Percentiles rank a stretch among this genome's conserved stretches.
Evolutionary conservation across 2,329 filamentous ascomycete species (phyloP).

Genomic region (Fusarium kyushuense): DNA sequence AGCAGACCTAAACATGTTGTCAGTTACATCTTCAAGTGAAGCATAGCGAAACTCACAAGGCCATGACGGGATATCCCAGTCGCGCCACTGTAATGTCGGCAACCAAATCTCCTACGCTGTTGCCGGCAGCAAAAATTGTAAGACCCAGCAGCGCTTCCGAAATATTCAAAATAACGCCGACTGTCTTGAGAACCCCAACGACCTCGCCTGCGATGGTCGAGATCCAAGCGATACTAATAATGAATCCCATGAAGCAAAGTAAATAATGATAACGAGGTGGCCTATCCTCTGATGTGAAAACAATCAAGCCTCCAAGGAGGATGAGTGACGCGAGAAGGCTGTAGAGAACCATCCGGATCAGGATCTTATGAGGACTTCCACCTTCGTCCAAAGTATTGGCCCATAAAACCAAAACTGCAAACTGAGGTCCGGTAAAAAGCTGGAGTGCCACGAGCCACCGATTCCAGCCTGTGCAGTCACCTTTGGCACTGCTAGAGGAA

Average conservation of each 20-base stretch:
- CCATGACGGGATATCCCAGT: conserved; percentile 97
- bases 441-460: conserved; percentile 90
- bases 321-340: conserved; percentile 77
- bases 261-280: conserved; percentile 80
- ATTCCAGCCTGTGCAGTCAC: conserved; percentile 77
- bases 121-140: conserved; percentile 96
- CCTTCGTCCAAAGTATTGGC: conserved; percentile 72
- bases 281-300: conserved; percentile 74
- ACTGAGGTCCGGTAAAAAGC: conserved; percentile 86
- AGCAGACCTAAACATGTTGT: conserved; percentile 68
- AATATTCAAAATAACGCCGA: conserved; percentile 92
- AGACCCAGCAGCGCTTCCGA: conserved; percentile 94
- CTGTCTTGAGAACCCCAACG: conserved; percentile 90
- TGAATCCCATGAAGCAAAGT: conserved; percentile 89
- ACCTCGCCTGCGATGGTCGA: conserved; percentile 96
- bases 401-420: conserved; percentile 82
- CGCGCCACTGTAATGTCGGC: conserved; percentile 94
- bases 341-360: conserved; percentile 70
- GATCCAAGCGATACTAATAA: conserved; percentile 95
- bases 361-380: conserved; percentile 61
- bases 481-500: conserved; percentile 51
- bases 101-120: conserved; percentile 92
- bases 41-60: conserved; percentile 65
- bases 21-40: conserved; percentile 4
- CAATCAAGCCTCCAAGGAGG: conserved; percentile 73